A percentile compares a stretch with the other conserved stretches of the same genome.
phyloP scores from a whole-genome alignment of 345 rosid genomes.

The Aethionema arabicum region DNA sequence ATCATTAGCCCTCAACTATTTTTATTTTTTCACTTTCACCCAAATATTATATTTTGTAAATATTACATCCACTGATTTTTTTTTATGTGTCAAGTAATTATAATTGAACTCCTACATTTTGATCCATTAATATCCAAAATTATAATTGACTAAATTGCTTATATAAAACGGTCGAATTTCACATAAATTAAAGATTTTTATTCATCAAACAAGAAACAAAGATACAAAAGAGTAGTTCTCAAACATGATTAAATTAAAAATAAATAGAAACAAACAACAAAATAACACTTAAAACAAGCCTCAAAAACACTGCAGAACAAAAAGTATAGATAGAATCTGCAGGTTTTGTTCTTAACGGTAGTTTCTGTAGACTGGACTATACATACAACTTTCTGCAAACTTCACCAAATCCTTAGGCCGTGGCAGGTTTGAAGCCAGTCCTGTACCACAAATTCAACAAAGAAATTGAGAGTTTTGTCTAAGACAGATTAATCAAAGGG shows the following conservation, averaged over 20 bases:
- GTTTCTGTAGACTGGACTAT: constrained; percentile 73
- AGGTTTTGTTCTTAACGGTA: constrained; percentile 56
- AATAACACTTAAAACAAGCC: constrained; percentile 25
- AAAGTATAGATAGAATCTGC: constrained; percentile 16
- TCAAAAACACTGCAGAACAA: constrained; percentile 7
- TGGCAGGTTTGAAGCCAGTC: constrained; percentile 87
- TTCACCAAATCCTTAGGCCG: constrained; percentile 76
- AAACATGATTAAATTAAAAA: constrained; percentile 8
- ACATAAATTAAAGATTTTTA: constrained; percentile 8
- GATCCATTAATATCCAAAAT: too few relatives aligned
- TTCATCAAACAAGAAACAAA: constrained; percentile 18
- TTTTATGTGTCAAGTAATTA: too few relatives aligned
- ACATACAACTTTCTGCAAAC: constrained; percentile 94
- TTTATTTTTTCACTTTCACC: background rate
- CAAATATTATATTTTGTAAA: too few relatives aligned
- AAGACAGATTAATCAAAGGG: background rate
- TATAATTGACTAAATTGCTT: too few relatives aligned
- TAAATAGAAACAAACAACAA: constrained; percentile 24
- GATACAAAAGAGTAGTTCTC: constrained; percentile 10
- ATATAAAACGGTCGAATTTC: too few relatives aligned
- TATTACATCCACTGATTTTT: too few relatives aligned
- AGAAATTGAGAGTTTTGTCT: background rate
- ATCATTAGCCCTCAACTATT: constrained; percentile 11
- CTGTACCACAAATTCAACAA: constrained; percentile 38
- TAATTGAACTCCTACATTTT: too few relatives aligned